phyloP scores from a whole-genome alignment of 1,139 yeast species.

The Meyerozyma sp. region DNA sequence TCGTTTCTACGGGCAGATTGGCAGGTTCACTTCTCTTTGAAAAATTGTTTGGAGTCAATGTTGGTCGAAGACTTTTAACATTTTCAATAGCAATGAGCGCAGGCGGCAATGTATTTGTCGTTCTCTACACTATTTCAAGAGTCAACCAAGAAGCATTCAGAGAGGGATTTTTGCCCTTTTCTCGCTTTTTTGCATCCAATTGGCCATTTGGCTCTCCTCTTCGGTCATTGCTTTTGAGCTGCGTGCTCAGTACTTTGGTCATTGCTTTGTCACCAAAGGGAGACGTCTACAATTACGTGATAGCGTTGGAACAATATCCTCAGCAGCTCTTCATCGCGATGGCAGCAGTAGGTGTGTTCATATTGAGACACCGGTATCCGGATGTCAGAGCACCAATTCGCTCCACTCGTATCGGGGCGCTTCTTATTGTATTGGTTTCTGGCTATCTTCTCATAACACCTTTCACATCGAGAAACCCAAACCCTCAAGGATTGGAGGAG shows the following conservation, averaged over 20 bases:
- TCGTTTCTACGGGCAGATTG: conserved; percentile 49
- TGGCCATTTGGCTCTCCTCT: conserved; percentile 56
- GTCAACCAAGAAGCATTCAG: conserved; percentile 62
- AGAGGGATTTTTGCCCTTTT: conserved; percentile 57
- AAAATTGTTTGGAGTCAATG: conserved; percentile 45
- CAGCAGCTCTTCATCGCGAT: conserved; percentile 44
- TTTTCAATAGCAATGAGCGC: conserved; percentile 55
- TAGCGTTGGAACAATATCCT: conserved; percentile 73
- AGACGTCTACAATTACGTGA: conserved; percentile 71
- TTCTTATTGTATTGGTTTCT: conserved; percentile 34
- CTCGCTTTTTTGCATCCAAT: conserved; percentile 48
- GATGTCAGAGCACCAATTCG: conserved; percentile 44
- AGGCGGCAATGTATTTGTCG: conserved; percentile 61
- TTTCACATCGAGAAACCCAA: conserved; percentile 35
- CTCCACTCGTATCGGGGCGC: conserved; percentile 42
- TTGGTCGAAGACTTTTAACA: conserved; percentile 52
- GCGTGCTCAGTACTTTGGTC: conserved; percentile 30
- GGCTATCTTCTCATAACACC: conserved; percentile 43
- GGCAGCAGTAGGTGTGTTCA: conserved; percentile 48
- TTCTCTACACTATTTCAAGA: conserved; percentile 53
- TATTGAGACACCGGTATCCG: conserved; percentile 43
- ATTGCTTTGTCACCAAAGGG: conserved; percentile 68
- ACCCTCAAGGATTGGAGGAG: conserved; percentile 35
- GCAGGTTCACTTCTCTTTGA: conserved; percentile 56
- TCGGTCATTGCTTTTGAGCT: conserved; percentile 38